phyloP scores from a whole-genome alignment of 768 basidiomycete species.

The Pulveroboletus sp. region DNA sequence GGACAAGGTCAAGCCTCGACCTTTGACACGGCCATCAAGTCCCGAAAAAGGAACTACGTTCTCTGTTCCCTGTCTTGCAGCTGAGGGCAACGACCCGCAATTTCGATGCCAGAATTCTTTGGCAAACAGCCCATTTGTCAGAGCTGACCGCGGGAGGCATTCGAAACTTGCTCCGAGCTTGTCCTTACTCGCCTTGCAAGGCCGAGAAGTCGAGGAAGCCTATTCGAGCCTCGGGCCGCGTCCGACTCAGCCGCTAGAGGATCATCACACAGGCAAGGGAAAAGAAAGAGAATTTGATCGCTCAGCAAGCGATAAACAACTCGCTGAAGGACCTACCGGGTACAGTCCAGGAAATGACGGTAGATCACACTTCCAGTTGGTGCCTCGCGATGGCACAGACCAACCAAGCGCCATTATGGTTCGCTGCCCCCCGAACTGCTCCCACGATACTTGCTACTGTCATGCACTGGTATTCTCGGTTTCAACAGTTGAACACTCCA shows the following conservation, averaged over 20 bases:
- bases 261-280: background rate
- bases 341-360: slow-evolving; percentile 3
- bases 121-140: slow-evolving; percentile 16
- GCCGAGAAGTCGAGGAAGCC: background rate
- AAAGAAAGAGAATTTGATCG: background rate
- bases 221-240: background rate
- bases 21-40: slow-evolving; percentile 22
- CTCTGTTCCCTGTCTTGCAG: background rate
- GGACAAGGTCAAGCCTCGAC: slow-evolving; percentile 22
- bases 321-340: background rate
- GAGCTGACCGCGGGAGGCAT: slow-evolving; percentile 17
- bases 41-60: slow-evolving; percentile 10
- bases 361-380: slow-evolving; percentile 22
- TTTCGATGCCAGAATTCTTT: background rate
- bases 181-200: slow-evolving; percentile 18
- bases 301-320: background rate
- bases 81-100: background rate
- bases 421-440: slow-evolving; percentile 18
- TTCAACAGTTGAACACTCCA: background rate
- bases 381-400: slow-evolving; percentile 11
- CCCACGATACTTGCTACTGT: slow-evolving; percentile 13
- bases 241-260: background rate
- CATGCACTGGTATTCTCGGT: background rate
- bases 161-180: slow-evolving; percentile 15
- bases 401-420: slow-evolving; percentile 12